These are phyloP conservation scores for Drechmeria coniospora DNA, from an alignment of 2,329 filamentous ascomycete genomes.

Conservation along the genomic window DNA sequence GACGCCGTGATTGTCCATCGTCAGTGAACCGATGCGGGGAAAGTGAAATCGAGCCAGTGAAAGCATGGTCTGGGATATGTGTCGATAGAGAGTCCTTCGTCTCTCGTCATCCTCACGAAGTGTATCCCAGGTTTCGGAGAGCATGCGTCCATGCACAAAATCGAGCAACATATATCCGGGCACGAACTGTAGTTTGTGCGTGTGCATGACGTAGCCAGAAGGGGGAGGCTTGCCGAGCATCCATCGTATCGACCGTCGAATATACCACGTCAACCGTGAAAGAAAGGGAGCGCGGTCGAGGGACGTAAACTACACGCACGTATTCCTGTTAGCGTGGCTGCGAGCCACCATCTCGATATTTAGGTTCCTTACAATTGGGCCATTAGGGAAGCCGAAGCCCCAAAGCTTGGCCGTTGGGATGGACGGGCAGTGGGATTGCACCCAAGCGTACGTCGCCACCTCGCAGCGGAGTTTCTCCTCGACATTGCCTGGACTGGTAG, in stretches of 20 bases:
- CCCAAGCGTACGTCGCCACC: constrained; percentile 9
- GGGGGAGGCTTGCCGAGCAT: too few relatives aligned
- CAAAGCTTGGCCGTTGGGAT: constrained; percentile 9
- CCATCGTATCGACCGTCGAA: too few relatives aligned
- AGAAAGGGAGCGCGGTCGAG: too few relatives aligned
- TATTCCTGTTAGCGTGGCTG: not conserved
- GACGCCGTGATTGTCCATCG: constrained; percentile 12
- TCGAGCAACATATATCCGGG: too few relatives aligned
- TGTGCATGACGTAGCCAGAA: too few relatives aligned
- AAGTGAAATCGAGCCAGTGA: constrained; percentile 12
- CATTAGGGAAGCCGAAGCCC: constrained; percentile 8
- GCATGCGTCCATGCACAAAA: constrained; percentile 2
- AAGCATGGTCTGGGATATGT: constrained; percentile 13
- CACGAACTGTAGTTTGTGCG: too few relatives aligned
- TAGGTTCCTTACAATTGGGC: not conserved
- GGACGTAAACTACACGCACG: constrained; percentile 1
- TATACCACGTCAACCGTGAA: too few relatives aligned
- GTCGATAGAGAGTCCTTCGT: constrained; percentile 11
- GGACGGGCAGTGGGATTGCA: constrained; percentile 10
- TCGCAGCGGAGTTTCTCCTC: constrained; percentile 23
- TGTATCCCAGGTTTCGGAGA: constrained; percentile 7
- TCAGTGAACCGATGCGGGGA: constrained; percentile 13
- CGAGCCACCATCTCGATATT: too few relatives aligned
- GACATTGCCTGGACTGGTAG: constrained; percentile 18
- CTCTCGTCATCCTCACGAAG: constrained; percentile 4